Evolutionary conservation across 345 rosid species (phyloP).

Genomic region (Isatis tinctoria): DNA sequence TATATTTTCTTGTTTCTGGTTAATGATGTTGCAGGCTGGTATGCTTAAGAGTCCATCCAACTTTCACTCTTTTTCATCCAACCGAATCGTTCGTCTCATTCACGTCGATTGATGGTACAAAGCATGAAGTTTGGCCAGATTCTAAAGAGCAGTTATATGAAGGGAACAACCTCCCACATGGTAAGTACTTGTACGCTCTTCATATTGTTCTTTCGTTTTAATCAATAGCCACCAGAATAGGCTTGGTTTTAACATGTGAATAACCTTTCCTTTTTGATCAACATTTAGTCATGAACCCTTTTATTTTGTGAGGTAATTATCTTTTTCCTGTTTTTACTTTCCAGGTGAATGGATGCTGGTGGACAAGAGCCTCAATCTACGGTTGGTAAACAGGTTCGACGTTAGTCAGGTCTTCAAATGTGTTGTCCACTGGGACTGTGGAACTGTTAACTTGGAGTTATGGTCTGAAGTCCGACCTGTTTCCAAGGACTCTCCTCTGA

Average conservation of each 20-base stretch:
- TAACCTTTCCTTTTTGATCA: background rate
- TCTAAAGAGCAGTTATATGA: slow-evolving; percentile 48
- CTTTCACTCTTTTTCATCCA: slow-evolving; percentile 67
- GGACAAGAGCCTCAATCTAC: slow-evolving; percentile 58
- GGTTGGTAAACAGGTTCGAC: slow-evolving; percentile 55
- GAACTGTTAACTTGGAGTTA: slow-evolving; percentile 75
- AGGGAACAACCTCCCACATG: slow-evolving; percentile 67
- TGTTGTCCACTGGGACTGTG: slow-evolving; percentile 70
- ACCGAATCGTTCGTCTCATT: slow-evolving; percentile 63
- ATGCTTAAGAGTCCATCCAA: slow-evolving; percentile 83
- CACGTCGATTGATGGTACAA: slow-evolving; percentile 64
- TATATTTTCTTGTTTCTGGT: background rate
- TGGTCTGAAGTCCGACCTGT: slow-evolving; percentile 91
- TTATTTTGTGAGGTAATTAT: background rate
- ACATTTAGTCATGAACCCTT: background rate
- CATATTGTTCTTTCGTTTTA: background rate
- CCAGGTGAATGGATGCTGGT: slow-evolving; percentile 83
- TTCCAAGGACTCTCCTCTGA: slow-evolving; percentile 62
- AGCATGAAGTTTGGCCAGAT: slow-evolving; percentile 80
- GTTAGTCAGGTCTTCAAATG: slow-evolving; percentile 56
- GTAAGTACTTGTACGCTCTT: slow-evolving; percentile 32
- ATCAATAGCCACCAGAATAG: background rate
- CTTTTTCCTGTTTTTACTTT: background rate
- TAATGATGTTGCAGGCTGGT: slow-evolving; percentile 54
- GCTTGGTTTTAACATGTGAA: background rate